Conservation (phyloP, 2,329 filamentous ascomycete genomes). For the Simplicillium aogashimaense region DNA sequence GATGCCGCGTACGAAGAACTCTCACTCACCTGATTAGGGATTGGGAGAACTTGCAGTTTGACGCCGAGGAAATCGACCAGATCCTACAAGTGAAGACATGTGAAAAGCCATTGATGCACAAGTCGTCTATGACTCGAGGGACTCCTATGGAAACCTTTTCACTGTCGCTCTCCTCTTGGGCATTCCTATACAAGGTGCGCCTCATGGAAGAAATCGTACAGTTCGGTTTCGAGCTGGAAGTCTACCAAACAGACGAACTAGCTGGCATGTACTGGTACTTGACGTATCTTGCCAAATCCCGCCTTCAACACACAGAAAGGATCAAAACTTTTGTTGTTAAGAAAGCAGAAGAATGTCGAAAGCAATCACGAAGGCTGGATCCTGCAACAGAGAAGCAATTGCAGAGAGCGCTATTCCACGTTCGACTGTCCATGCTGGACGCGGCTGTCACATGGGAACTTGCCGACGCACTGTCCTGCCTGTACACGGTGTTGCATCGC, state of each 20-base stretch:
- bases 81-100: slow-evolving; percentile 51
- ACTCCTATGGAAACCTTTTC: slow-evolving; percentile 46
- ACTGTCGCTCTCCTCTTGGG: slow-evolving; percentile 78
- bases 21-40: slow-evolving; percentile 74
- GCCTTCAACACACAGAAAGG: slow-evolving; percentile 60
- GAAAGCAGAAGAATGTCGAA: slow-evolving; percentile 19
- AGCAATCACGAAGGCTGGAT: slow-evolving; percentile 6
- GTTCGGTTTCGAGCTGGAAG: slow-evolving; percentile 85
- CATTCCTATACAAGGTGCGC: slow-evolving; percentile 79
- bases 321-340: slow-evolving; percentile 56
- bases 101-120: slow-evolving; percentile 48
- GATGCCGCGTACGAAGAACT: slow-evolving; percentile 81
- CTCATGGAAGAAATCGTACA: slow-evolving; percentile 83
- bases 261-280: slow-evolving; percentile 88
- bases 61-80: slow-evolving; percentile 69
- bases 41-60: slow-evolving; percentile 75
- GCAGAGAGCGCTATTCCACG: slow-evolving; percentile 38
- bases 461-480: slow-evolving; percentile 41
- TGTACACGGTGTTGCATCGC: slow-evolving; percentile 59
- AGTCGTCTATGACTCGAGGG: slow-evolving; percentile 16
- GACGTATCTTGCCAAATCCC: slow-evolving; percentile 59
- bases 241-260: slow-evolving; percentile 80
- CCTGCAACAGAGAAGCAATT: slow-evolving; percentile 31
- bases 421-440: slow-evolving; percentile 53
- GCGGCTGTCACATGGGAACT: slow-evolving; percentile 52